Conservation (phyloP, 805 yeast species). For the Scheffersomyces spartinae region DNA sequence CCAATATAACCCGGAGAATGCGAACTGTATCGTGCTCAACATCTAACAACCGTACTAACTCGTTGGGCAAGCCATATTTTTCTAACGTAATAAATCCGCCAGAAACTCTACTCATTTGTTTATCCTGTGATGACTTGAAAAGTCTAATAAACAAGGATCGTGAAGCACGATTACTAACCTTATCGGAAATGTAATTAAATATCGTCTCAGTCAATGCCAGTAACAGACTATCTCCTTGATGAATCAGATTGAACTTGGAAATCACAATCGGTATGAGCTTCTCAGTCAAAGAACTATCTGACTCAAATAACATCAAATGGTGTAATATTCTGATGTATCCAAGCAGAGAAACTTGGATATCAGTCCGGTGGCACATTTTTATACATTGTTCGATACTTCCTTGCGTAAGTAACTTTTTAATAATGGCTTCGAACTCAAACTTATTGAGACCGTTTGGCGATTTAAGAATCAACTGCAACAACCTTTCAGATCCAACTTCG, state of each 20-base stretch:
- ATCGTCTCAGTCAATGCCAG: conserved; percentile 9
- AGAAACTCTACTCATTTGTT: too few species aligned
- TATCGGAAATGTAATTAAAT: conserved; percentile 8
- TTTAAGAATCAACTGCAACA: conserved; percentile 17
- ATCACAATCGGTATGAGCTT: conserved; percentile 1
- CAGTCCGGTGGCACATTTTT: conserved; percentile 9
- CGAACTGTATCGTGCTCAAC: too few species aligned
- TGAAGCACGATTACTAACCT: conserved; percentile 10
- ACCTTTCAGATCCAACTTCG: conserved; percentile 16
- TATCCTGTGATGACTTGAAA: too few species aligned
- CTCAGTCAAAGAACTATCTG: conserved; percentile 2
- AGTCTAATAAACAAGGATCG: conserved; percentile 2
- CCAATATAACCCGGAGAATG: too few species aligned
- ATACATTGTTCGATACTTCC: conserved; percentile 15
- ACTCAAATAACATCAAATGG: too few species aligned
- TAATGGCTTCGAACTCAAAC: conserved; percentile 16
- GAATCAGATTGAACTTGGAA: conserved; percentile 4
- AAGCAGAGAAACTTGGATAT: conserved; percentile 11
- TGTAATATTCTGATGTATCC: conserved; percentile 15
- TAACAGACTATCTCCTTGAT: conserved; percentile 4
- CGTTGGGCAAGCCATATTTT: too few species aligned
- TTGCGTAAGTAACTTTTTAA: conserved; percentile 14
- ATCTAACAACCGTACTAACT: too few species aligned
- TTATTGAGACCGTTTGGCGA: conserved; percentile 14
- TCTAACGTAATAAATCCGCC: too few species aligned